These are phyloP conservation scores for Aspergillus japonicus DNA, from an alignment of 2,329 filamentous ascomycete species.

Conservation along the genomic window DNA sequence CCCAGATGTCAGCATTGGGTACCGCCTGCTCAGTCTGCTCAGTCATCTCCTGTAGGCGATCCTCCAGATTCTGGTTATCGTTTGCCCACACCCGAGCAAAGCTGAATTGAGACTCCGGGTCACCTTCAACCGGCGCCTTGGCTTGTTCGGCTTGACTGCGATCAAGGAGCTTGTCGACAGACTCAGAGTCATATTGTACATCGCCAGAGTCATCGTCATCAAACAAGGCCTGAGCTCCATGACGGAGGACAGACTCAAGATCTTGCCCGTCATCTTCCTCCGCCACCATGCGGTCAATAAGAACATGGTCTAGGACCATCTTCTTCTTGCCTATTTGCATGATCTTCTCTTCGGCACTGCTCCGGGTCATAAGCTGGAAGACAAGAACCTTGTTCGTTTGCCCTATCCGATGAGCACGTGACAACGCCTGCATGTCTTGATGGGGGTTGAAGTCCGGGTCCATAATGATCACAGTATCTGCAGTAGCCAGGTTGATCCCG, in stretches of 20 bases:
- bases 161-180: conserved; percentile 89
- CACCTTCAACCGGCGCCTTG: conserved; percentile 60
- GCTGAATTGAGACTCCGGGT: conserved; percentile 77
- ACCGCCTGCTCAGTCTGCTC: conserved; percentile 47
- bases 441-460: conserved; percentile 98
- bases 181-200: conserved; percentile 76
- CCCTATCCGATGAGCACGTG: conserved; percentile 91
- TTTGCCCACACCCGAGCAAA: conserved; percentile 93
- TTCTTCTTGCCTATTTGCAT: conserved; percentile 95
- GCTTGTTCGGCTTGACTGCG: conserved; percentile 77
- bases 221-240: conserved; percentile 85
- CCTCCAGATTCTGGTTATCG: conserved; percentile 66
- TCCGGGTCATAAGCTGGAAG: conserved; percentile 88
- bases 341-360: conserved; percentile 90
- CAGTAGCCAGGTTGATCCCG: conserved; percentile 94
- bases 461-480: conserved; percentile 96
- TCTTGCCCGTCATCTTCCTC: conserved; percentile 78
- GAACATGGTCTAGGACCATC: conserved; percentile 89
- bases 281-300: conserved; percentile 87
- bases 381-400: conserved; percentile 95
- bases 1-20: conserved; percentile 75
- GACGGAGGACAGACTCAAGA: conserved; percentile 80
- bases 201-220: conserved; percentile 67
- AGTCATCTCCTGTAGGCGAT: conserved; percentile 54
- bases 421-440: conserved; percentile 93